A percentile compares a stretch with the other conserved stretches of the same genome.
These are phyloP conservation scores for Alternaria arborescens DNA, from an alignment of 2,329 filamentous ascomycete genomes.

Conservation along the genomic window DNA sequence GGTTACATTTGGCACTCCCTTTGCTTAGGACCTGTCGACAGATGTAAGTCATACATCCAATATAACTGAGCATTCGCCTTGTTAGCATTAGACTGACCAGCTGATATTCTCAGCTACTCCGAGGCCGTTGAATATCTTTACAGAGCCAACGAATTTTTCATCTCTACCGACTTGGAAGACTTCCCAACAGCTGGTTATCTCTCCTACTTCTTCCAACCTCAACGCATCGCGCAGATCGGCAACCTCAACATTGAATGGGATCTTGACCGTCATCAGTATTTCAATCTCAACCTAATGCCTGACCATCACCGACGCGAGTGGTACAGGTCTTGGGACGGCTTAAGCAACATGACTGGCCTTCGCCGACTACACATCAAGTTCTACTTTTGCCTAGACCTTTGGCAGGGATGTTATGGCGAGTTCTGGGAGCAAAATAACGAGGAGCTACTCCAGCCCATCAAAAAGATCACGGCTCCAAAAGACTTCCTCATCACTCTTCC, in stretches of 20 bases:
- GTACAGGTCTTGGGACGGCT: slow-evolving; percentile 25
- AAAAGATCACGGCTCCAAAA: slow-evolving; percentile 18
- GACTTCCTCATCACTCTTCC: slow-evolving; percentile 31
- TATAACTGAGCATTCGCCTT: neutral
- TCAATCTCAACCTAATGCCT: slow-evolving; percentile 5
- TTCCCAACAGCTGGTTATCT: slow-evolving; percentile 25
- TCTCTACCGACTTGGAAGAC: slow-evolving; percentile 24
- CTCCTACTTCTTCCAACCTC: slow-evolving; percentile 28
- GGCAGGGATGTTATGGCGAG: slow-evolving; percentile 15
- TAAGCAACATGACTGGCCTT: slow-evolving; percentile 27
- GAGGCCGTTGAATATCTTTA: slow-evolving; percentile 36
- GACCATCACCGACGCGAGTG: slow-evolving; percentile 15
- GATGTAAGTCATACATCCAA: slow-evolving; percentile 24
- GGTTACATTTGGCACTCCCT: slow-evolving; percentile 15
- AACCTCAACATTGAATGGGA: slow-evolving; percentile 29
- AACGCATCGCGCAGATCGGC: slow-evolving; percentile 29
- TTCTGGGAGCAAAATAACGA: slow-evolving; percentile 23
- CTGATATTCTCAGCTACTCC: slow-evolving; percentile 25
- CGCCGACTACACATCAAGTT: slow-evolving; percentile 26
- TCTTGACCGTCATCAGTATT: slow-evolving; percentile 19
- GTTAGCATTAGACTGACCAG: slow-evolving; percentile 3
- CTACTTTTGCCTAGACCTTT: slow-evolving; percentile 10
- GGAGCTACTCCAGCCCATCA: slow-evolving; percentile 24
- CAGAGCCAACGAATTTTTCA: slow-evolving; percentile 25
- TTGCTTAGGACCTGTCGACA: slow-evolving; percentile 31